phyloP scores from a whole-genome alignment of 2,329 filamentous ascomycete genomes.

The Botryotinia globosa region DNA sequence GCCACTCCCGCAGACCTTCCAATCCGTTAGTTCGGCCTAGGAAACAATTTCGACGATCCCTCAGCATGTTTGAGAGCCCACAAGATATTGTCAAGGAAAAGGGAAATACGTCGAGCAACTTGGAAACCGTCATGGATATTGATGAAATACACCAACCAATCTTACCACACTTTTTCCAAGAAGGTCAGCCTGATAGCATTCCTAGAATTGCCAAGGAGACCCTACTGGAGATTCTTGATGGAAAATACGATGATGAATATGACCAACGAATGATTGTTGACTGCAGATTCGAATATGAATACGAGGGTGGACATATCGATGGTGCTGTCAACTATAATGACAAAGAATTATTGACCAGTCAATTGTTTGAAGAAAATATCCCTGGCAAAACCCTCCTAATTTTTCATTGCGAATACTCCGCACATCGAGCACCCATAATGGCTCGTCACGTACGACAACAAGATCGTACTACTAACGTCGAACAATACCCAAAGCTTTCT shows the following conservation, averaged over 20 bases:
- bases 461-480: slow-evolving; percentile 81
- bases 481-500: slow-evolving; percentile 82
- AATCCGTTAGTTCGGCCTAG: slow-evolving; percentile 73
- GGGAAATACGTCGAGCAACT: slow-evolving; percentile 52
- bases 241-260: slow-evolving; percentile 72
- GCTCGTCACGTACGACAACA: slow-evolving; percentile 87
- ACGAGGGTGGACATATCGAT: slow-evolving; percentile 91
- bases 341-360: slow-evolving; percentile 78
- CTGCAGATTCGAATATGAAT: slow-evolving; percentile 98
- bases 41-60: slow-evolving; percentile 84
- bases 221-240: slow-evolving; percentile 82
- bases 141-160: slow-evolving; percentile 71
- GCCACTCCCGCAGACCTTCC: slow-evolving; percentile 68
- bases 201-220: slow-evolving; percentile 82
- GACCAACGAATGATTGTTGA: slow-evolving; percentile 86
- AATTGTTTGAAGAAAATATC: slow-evolving; percentile 69
- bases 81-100: slow-evolving; percentile 83
- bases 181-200: slow-evolving; percentile 79
- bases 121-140: slow-evolving; percentile 79
- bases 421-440: slow-evolving; percentile 93
- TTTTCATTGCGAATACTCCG: slow-evolving; percentile 98
- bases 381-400: slow-evolving; percentile 75
- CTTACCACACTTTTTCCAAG: slow-evolving; percentile 79
- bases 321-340: slow-evolving; percentile 95
- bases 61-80: slow-evolving; percentile 97